Evolutionary conservation across 2,329 filamentous ascomycete genomes (phyloP).

Genomic region (Coniochaeta sp.): DNA sequence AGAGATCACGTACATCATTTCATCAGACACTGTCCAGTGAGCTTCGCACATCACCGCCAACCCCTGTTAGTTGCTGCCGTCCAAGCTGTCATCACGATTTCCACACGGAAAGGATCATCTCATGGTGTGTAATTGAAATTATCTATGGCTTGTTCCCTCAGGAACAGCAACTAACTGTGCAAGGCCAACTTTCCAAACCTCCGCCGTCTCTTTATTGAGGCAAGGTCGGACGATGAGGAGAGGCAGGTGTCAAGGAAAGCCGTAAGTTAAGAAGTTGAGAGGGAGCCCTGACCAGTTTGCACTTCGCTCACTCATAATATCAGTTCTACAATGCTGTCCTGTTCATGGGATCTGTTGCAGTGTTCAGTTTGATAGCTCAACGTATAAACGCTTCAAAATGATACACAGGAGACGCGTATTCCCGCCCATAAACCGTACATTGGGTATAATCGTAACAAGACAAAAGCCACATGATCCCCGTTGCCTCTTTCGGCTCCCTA

Average conservation of each 20-base stretch:
- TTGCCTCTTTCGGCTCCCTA: background rate
- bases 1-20: too few species aligned
- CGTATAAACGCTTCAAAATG: conserved; percentile 56
- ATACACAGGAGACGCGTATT: background rate
- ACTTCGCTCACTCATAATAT: conserved; percentile 4
- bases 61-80: background rate
- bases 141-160: background rate
- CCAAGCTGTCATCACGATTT: background rate
- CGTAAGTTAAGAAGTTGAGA: conserved; percentile 50
- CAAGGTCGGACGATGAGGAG: conserved; percentile 87
- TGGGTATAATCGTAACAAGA: background rate
- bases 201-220: conserved; percentile 92
- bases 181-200: conserved; percentile 87
- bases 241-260: conserved; percentile 89
- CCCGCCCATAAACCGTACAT: background rate
- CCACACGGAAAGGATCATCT: background rate
- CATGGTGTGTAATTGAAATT: background rate
- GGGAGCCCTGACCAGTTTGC: background rate
- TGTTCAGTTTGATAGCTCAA: conserved; percentile 90
- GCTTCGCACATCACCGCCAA: too few species aligned
- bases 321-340: conserved; percentile 97
- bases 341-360: conserved; percentile 92
- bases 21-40: too few species aligned
- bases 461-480: background rate
- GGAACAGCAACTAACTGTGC: background rate